These are phyloP conservation scores for Graphiopsis chlorocephala DNA, from an alignment of 2,329 filamentous ascomycete species.

Conservation along the genomic window DNA sequence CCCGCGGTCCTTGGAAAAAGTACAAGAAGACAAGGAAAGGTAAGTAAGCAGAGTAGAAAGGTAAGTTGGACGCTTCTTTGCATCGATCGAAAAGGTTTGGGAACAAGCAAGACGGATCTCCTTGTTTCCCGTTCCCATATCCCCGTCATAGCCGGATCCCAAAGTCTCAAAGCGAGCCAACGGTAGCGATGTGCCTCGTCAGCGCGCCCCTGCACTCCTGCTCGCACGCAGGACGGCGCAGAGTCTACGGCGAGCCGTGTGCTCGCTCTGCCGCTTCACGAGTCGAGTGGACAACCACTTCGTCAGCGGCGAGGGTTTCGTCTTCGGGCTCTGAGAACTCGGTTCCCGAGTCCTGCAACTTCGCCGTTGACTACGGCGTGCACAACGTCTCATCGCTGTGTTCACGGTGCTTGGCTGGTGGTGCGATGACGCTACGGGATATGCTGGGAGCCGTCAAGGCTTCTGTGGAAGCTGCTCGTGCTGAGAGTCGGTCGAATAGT, in stretches of 20 bases:
- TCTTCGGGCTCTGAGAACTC: not conserved
- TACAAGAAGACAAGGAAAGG: not conserved
- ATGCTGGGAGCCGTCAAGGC: not conserved
- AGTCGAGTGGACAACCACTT: not conserved
- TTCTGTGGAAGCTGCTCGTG: not conserved
- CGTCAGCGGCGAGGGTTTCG: not conserved
- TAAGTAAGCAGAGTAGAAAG: not conserved
- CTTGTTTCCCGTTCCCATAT: not conserved
- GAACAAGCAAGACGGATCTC: not conserved
- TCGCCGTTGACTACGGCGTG: slow-evolving; percentile 1
- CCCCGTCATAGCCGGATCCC: too few species aligned
- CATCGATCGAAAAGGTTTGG: not conserved
- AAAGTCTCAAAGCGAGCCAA: too few species aligned
- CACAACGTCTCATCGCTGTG: not conserved
- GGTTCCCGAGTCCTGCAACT: not conserved
- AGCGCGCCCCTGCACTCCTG: slow-evolving; percentile 19
- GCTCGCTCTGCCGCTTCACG: slow-evolving; percentile 12
- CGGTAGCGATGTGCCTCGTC: slow-evolving; percentile 17
- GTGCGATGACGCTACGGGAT: not conserved
- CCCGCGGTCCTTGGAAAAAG: not conserved
- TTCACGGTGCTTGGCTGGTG: not conserved
- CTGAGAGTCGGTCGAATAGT: not conserved
- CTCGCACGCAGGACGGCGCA: slow-evolving; percentile 14
- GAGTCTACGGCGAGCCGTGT: slow-evolving; percentile 15
- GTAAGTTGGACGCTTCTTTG: not conserved